These are phyloP conservation scores for Kalaharituber pfeilii DNA, from an alignment of 2,329 filamentous ascomycete species.

Conservation along the genomic window DNA sequence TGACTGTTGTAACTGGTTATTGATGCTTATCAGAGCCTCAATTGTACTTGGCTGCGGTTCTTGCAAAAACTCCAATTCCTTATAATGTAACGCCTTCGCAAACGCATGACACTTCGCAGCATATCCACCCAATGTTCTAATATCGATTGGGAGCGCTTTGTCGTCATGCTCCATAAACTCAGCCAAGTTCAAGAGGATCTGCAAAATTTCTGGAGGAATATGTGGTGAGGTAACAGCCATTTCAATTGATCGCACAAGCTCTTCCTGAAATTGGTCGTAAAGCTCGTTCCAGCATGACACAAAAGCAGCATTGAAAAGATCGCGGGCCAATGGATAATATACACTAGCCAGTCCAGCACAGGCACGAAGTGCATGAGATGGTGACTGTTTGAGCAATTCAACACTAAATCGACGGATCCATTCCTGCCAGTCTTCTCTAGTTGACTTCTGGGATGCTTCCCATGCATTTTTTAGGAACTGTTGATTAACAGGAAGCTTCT, in stretches of 20 bases:
- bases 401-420: slow-evolving; percentile 97
- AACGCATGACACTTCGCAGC: slow-evolving; percentile 95
- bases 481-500: slow-evolving; percentile 93
- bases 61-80: slow-evolving; percentile 93
- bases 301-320: slow-evolving; percentile 96
- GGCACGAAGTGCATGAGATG: slow-evolving; percentile 82
- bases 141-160: slow-evolving; percentile 93
- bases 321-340: slow-evolving; percentile 77
- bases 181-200: slow-evolving; percentile 82
- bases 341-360: slow-evolving; percentile 82
- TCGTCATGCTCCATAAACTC: slow-evolving; percentile 99
- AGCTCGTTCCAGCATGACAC: slow-evolving; percentile 98
- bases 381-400: slow-evolving; percentile 83
- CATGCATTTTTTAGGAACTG: slow-evolving; percentile 93
- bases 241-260: slow-evolving; percentile 88
- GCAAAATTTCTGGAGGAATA: slow-evolving; percentile 86
- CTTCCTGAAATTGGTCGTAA: slow-evolving; percentile 92
- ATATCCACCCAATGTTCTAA: slow-evolving; percentile 81
- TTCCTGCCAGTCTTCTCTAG: slow-evolving; percentile 96
- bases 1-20: slow-evolving; percentile 96
- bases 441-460: slow-evolving; percentile 93
- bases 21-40: slow-evolving; percentile 95
- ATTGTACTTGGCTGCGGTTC: slow-evolving; percentile 92
- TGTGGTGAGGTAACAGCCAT: slow-evolving; percentile 87
- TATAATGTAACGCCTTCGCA: slow-evolving; percentile 95